These are phyloP conservation scores for Ganoderma boninense DNA, from an alignment of 1,284 basidiomycete species.

Conservation along the genomic window DNA sequence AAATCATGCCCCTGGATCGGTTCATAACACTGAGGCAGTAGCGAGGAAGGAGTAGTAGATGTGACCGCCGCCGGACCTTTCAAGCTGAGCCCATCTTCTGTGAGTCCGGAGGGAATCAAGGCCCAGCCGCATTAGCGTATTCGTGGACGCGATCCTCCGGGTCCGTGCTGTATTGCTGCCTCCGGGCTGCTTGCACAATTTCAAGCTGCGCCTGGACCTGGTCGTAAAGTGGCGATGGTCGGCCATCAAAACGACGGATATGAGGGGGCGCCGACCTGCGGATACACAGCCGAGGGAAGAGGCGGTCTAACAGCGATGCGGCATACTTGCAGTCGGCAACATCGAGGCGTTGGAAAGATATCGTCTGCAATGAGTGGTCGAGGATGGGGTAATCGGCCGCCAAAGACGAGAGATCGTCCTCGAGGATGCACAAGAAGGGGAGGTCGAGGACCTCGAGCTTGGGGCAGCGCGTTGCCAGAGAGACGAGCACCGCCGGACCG, in stretches of 20 bases:
- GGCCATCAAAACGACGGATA: neutral
- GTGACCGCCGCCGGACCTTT: neutral
- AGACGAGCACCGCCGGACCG: neutral
- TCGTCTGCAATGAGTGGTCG: neutral
- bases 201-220: neutral
- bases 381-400: neutral
- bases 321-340: neutral
- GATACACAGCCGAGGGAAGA: slow-evolving; percentile 1
- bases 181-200: neutral
- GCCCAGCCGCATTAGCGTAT: neutral
- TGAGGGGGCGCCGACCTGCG: no score
- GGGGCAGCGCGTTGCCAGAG: neutral
- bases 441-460: neutral
- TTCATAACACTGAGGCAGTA: no score
- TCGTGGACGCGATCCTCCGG: neutral
- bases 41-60: no score
- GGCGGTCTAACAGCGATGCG: neutral
- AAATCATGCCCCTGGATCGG: neutral
- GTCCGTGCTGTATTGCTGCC: neutral
- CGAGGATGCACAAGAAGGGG: neutral
- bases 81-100: neutral
- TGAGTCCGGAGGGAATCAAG: neutral
- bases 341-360: neutral
- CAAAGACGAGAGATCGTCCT: neutral
- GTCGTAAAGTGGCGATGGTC: neutral